Conservation (phyloP, 148 eudicot species). For the Linanthus parryae region DNA sequence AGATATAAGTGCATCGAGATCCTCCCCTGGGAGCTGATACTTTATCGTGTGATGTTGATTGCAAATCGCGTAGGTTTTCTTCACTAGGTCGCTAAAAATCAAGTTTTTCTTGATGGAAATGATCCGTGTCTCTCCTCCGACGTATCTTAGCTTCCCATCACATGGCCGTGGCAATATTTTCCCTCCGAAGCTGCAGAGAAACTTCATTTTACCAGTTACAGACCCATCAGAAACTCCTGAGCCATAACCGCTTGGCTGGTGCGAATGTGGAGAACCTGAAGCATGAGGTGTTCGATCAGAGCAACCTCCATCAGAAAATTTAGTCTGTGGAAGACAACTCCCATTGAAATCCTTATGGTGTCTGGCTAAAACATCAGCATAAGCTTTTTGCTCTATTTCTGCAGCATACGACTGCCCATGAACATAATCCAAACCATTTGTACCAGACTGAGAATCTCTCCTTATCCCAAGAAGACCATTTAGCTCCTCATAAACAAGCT, state of each 20-base stretch:
- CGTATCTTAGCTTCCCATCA: constrained; percentile 91
- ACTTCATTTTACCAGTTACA: constrained; percentile 57
- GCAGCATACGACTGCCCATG: constrained; percentile 25
- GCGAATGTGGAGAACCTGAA: constrained; percentile 32
- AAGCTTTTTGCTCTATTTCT: constrained; percentile 31
- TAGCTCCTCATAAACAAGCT: constrained; percentile 47
- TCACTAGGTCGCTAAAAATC: constrained; percentile 53
- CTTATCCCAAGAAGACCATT: constrained; percentile 40
- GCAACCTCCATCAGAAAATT: constrained; percentile 23
- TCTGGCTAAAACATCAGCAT: constrained; percentile 20
- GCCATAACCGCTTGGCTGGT: constrained; percentile 16
- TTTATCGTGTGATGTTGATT: constrained; percentile 63
- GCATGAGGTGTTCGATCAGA: constrained; percentile 27
- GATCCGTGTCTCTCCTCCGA: constrained; percentile 85
- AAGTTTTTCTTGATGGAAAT: constrained; percentile 62
- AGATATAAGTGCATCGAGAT: constrained; percentile 91
- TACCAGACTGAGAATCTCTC: constrained; percentile 40
- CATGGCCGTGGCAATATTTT: constrained; percentile 84
- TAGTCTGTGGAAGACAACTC: constrained; percentile 23
- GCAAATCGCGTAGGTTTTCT: constrained; percentile 64
- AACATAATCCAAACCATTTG: constrained; percentile 30
- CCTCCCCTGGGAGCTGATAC: constrained; percentile 93
- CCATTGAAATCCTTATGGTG: constrained; percentile 22
- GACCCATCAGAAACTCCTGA: constrained; percentile 35
- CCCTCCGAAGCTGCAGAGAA: constrained; percentile 94